Base-by-base conservation (phyloP, 192 early-diverging fungal species). In the Backusella mclennaniae region DNA sequence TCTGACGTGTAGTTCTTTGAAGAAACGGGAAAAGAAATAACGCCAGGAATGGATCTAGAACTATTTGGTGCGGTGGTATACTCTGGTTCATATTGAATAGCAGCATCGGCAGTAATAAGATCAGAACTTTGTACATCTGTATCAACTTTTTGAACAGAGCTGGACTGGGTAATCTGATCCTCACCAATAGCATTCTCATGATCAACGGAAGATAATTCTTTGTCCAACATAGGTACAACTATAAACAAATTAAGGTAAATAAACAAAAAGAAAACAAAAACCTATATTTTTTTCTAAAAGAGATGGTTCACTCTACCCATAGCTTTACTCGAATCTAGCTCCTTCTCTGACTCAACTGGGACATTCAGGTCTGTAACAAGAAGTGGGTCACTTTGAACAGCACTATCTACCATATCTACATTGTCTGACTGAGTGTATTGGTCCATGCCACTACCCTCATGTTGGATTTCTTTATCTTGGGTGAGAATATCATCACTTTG, bases 331-430 rank as follows among this genome's bases (percentile, higher is more conserved):
- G 56, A 63, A 29, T 63, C 23, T 1, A 3, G 0, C 5, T 63
- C 12, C 1, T 26, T 23, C 8, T 63, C 56, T 63, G 56, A 63
- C 26, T 63, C 7, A 9, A 29, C 26, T 29, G 56, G 56, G n/a
- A 12, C 23, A 29, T 63, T 63, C 21, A 63, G 5, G 26, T 63
- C 21, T 26, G 56, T 29, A 63, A 8, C 12, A 29, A 11, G 12
- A 11, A 63, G 56, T 29, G 19, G n/a, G 0, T 41, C 35, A 39
- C 44, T 52, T 26, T 49, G 72, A n/a, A 69, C 80, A 71, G 68
- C 69, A 56, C 39, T 74, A 69, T 70, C 71, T 68, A 69, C 23
- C 17, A 35, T 63, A 36, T 36, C 75, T 41, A 77, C 74, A 73
- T 52, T 49, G 44, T 26, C 76, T 17, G 67, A 67, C 23, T 68